A percentile compares a stretch with the other conserved stretches of the same genome.
These are phyloP conservation scores for Monsonia emarginata DNA, from an alignment of 441 rosid genomes.

Conservation along the genomic window DNA sequence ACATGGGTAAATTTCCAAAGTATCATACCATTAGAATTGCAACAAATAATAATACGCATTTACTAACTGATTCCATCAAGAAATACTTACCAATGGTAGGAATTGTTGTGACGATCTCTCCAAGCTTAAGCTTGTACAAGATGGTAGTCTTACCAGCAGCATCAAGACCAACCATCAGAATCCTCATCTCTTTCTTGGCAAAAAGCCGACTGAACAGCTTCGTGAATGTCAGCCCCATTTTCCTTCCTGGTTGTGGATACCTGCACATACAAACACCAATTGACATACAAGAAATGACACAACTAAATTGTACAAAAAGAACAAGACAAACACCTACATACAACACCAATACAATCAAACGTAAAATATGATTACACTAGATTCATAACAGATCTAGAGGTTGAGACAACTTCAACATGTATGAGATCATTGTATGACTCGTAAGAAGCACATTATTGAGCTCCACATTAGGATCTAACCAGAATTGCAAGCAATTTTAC, in stretches of 20 bases:
- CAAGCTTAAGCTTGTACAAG: slow-evolving; percentile 21
- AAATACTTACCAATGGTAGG: slow-evolving; percentile 15
- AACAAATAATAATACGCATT: background rate
- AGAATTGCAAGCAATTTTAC: background rate
- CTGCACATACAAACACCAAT: background rate
- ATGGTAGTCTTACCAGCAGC: slow-evolving; percentile 27
- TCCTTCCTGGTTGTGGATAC: background rate
- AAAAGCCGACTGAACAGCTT: slow-evolving; percentile 3
- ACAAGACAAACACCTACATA: background rate
- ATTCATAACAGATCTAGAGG: background rate
- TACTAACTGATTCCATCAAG: background rate
- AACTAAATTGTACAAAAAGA: background rate
- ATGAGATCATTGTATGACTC: background rate
- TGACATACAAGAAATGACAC: background rate
- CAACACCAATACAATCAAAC: background rate
- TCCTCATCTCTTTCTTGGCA: slow-evolving; percentile 27
- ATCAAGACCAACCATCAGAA: slow-evolving; percentile 25
- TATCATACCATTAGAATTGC: background rate
- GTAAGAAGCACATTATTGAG: background rate
- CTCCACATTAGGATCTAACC: background rate
- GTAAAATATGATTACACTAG: too few relatives aligned
- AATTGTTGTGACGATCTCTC: slow-evolving; percentile 21
- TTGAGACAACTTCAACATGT: background rate
- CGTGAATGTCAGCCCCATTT: background rate
- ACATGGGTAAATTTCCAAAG: too few relatives aligned